Base-by-base conservation (phyloP, 2,329 filamentous ascomycete genomes). In the Coniella lustricola region DNA sequence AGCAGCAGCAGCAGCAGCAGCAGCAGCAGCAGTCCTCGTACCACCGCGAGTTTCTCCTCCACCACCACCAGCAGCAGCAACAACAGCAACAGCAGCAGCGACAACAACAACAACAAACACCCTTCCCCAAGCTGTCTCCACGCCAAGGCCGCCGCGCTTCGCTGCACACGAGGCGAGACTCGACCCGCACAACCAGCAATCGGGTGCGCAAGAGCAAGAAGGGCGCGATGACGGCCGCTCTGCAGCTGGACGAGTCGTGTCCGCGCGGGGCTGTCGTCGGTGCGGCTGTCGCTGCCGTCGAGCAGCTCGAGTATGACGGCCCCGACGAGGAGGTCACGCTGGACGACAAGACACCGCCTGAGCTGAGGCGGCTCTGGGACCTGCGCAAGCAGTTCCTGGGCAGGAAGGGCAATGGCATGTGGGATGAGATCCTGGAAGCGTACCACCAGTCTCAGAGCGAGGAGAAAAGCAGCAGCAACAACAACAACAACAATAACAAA, bases 401-500 rank as follows among this genome's bases (percentile, higher is more conserved):
- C 17, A 66, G 69, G 44, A 76, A 75, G 55, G 76, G 77, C 14
- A 75, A 76, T 54, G 74, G 76, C 31, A 80, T 80, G 75, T 81
- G 77, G 77, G 70, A 76, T 20, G 65, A 68, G 34, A 78, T 81
- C 49, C 67, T 70, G 42, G 59, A 58, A 4, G 68, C 72, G 48
- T 79, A 68, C 51, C 34, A n/a, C n/a, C n/a, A n/a, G n/a, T n/a
- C n/a, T n/a, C n/a, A n/a, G n/a, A n/a, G n/a, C n/a, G n/a, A n/a
- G n/a, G n/a, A n/a, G n/a, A n/a, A n/a, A n/a, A n/a, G n/a, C n/a
- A n/a, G n/a, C n/a, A n/a, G n/a, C n/a, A n/a, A n/a, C n/a, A n/a
- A n/a, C n/a, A n/a, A n/a, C n/a, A n/a, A n/a, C n/a, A n/a, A n/a
- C n/a, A n/a, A n/a, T n/a, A n/a, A n/a, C n/a, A n/a, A n/a, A n/a